Base-by-base conservation (phyloP, 208 protist species). In the Histomonas meleagridis region DNA sequence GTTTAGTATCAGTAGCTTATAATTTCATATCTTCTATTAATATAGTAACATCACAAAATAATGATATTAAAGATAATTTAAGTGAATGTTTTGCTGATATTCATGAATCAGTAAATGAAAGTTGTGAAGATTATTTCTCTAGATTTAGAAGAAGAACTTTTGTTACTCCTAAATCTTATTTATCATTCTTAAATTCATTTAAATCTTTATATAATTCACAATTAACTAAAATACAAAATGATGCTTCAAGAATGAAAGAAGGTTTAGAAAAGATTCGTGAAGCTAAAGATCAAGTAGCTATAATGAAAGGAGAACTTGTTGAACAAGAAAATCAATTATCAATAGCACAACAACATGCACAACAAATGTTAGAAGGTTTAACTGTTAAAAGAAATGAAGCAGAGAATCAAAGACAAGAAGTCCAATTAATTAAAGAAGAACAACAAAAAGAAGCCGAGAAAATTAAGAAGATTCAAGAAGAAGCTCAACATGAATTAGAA, bases 121-220 rank as follows among this genome's bases (percentile, higher is more conserved):
- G 94, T 18, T 93, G 92, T 60, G 26, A 91, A 7, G 92, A 95
- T 0, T 97, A 97, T 92, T 96, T 96, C 81, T 48, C 94, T 21
- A 55, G 92, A 35, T 96, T 94, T 90, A 92, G 95, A 46, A 92
- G 95, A 23, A 91, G 95, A 55, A 93, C 94, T 35, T 96, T 95
- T 90, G 95, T 96, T 10, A 96, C 96, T 18, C 96, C 96, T 23
- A 96, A 96, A 92, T 95, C 94, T n/a, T 97, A 96, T 78, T 92
- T 97, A 40, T 96, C 94, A 14, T 97, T 96, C 94, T 91, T 97
- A 43, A 90, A 70, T 2, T 93, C 53, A n/a, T 97, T 95, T 94
- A 94, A 92, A 70, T 32, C 81, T 9, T 55, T 96, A 12, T 97
- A 97, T 93, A 32, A 32, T 32, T 28, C 93, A 70, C 95, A 97